Evolutionary conservation across 2,329 filamentous ascomycete species (phyloP).

Genomic region (Talaromyces sp.): DNA sequence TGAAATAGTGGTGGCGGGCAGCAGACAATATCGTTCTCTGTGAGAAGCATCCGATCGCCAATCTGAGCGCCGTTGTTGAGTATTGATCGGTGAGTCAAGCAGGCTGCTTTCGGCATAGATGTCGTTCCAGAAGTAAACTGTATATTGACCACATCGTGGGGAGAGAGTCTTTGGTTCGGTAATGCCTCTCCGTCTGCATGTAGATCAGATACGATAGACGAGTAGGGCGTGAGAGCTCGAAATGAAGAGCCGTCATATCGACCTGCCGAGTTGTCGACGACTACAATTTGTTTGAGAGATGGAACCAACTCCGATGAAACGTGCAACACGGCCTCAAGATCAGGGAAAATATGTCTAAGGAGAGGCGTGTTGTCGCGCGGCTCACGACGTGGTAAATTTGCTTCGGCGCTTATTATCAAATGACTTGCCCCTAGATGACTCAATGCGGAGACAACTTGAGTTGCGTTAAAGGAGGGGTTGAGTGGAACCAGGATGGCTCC

Average conservation of each 20-base stretch:
- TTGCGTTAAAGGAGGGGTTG: slow-evolving; percentile 81
- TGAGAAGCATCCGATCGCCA: slow-evolving; percentile 78
- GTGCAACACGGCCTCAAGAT: slow-evolving; percentile 40
- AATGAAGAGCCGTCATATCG: slow-evolving; percentile 48
- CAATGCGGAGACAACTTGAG: slow-evolving; percentile 75
- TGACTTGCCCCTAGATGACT: slow-evolving; percentile 69
- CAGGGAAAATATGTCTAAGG: slow-evolving; percentile 53
- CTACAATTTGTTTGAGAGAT: slow-evolving; percentile 65
- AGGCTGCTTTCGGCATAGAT: slow-evolving; percentile 83
- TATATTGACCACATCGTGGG: slow-evolving; percentile 80
- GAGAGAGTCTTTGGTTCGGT: slow-evolving; percentile 48
- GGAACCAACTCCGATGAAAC: slow-evolving; percentile 61
- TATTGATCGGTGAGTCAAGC: slow-evolving; percentile 78
- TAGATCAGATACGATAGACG: slow-evolving; percentile 45
- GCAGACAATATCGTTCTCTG: slow-evolving; percentile 64
- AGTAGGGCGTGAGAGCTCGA: slow-evolving; percentile 47
- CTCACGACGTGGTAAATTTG: slow-evolving; percentile 68
- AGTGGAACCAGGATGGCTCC: slow-evolving; percentile 87
- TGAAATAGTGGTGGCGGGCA: slow-evolving; percentile 58
- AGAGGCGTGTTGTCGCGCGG: slow-evolving; percentile 60
- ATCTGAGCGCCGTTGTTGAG: slow-evolving; percentile 90
- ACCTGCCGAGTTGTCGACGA: slow-evolving; percentile 72
- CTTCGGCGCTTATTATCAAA: slow-evolving; percentile 81
- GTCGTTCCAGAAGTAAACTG: slow-evolving; percentile 98
- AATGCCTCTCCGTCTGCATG: slow-evolving; percentile 42